phyloP scores from a whole-genome alignment of 495 filamentous ascomycete genomes.

The Astrocystis sublimbata region DNA sequence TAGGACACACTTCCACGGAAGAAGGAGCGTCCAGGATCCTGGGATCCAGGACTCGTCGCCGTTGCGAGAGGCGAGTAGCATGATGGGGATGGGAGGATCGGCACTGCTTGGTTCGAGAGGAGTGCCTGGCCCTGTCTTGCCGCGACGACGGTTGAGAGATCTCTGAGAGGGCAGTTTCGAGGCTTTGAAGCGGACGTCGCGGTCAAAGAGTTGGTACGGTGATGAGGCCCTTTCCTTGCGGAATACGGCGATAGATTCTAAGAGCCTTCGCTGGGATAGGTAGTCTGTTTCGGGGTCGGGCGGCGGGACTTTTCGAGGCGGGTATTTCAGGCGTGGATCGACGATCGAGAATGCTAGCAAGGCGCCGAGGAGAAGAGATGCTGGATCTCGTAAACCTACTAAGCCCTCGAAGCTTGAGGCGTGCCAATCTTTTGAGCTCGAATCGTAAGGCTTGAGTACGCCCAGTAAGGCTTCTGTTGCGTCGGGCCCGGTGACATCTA shows the following conservation, averaged over 20 bases:
- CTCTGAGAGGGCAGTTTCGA: conserved; percentile 77
- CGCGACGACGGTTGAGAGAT: conserved; percentile 82
- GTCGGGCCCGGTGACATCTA: conserved; percentile 81
- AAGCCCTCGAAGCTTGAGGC: conserved; percentile 63
- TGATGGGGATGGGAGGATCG: conserved; percentile 83
- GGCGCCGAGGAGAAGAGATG: conserved; percentile 70
- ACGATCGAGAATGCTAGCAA: conserved; percentile 70
- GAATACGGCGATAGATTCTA: conserved; percentile 66
- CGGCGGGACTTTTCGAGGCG: conserved; percentile 52
- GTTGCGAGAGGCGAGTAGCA: conserved; percentile 63
- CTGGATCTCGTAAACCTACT: conserved; percentile 69
- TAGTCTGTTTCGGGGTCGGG: conserved; percentile 51
- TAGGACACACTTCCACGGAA: conserved; percentile 89
- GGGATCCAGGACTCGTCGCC: conserved; percentile 49
- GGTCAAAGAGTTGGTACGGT: conserved; percentile 66
- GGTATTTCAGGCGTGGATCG: conserved; percentile 81
- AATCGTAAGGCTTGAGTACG: conserved; percentile 60
- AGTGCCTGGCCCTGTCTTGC: conserved; percentile 62
- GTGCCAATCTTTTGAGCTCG: conserved; percentile 43
- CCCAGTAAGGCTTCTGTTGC: conserved; percentile 79
- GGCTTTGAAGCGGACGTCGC: conserved; percentile 57
- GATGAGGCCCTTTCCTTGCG: conserved; percentile 60
- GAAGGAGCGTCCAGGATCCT: conserved; percentile 79
- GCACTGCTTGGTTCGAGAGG: conserved; percentile 57
- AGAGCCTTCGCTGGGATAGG: conserved; percentile 44